phyloP scores from a whole-genome alignment of 2,329 filamentous ascomycete species.

The Penicillium italicum region DNA sequence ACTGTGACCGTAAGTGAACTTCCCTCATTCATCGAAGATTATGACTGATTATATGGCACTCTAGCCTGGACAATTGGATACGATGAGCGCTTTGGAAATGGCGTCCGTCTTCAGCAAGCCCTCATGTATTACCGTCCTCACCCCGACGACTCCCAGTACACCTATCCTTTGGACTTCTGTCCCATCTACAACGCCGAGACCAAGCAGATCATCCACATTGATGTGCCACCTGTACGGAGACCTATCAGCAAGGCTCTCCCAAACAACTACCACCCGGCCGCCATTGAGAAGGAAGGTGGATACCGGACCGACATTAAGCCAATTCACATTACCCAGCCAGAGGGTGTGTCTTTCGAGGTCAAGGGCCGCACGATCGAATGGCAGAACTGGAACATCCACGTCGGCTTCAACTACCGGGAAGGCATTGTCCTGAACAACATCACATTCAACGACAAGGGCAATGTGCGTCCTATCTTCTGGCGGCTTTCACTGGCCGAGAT shows the following conservation, averaged over 20 bases:
- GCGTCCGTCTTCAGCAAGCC: constrained; percentile 79
- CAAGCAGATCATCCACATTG: constrained; percentile 74
- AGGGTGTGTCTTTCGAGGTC: constrained; percentile 81
- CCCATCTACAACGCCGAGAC: constrained; percentile 84
- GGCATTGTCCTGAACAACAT: constrained; percentile 89
- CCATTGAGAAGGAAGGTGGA: constrained; percentile 69
- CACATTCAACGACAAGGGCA: constrained; percentile 80
- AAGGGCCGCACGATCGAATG: constrained; percentile 72
- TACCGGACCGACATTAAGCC: constrained; percentile 78
- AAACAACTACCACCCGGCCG: constrained; percentile 74
- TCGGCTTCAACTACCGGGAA: constrained; percentile 93
- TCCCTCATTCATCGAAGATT: background rate
- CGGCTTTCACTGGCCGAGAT: constrained; percentile 86
- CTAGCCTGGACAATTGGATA: constrained; percentile 89
- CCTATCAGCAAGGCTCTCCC: constrained; percentile 68
- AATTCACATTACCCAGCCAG: constrained; percentile 80
- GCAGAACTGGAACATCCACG: constrained; percentile 92
- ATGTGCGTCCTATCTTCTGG: constrained; percentile 76
- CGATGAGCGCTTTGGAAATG: constrained; percentile 80
- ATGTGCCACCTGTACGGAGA: constrained; percentile 72
- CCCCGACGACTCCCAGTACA: constrained; percentile 82
- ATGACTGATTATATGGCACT: constrained; percentile 4
- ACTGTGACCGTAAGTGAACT: constrained; percentile 69
- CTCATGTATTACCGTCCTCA: constrained; percentile 93
- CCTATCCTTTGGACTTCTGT: constrained; percentile 88